Conservation (phyloP, 495 filamentous ascomycete species). For the Tetracladium setigerum region DNA sequence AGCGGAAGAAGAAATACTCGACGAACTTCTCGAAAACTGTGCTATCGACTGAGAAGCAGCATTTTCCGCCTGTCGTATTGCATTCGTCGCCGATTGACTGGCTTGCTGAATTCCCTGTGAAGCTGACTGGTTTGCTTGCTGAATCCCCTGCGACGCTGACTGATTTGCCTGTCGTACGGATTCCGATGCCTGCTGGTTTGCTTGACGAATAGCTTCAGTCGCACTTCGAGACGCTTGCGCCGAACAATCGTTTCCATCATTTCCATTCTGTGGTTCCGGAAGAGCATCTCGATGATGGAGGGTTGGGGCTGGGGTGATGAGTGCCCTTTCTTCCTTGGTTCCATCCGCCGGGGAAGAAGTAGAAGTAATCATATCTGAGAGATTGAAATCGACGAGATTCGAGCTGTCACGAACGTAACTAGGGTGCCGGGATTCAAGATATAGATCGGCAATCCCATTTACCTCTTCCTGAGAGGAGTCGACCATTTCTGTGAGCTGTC, state of each 20-base stretch:
- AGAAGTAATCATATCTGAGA: too few relatives aligned
- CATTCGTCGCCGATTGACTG: constrained; percentile 13
- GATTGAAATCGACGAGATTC: too few relatives aligned
- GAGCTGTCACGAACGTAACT: too few relatives aligned
- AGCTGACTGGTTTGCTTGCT: constrained; percentile 14
- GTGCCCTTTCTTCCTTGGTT: not conserved
- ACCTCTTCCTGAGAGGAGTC: too few relatives aligned
- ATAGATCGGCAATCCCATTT: too few relatives aligned
- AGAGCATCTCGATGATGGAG: constrained; percentile 14
- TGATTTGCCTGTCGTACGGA: constrained; percentile 16
- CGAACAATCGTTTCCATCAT: not conserved
- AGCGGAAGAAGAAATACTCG: constrained; percentile 16
- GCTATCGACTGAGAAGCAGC: constrained; percentile 17
- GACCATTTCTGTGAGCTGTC: too few relatives aligned
- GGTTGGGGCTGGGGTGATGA: constrained; percentile 17
- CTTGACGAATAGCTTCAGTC: constrained; percentile 17
- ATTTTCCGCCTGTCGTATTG: constrained; percentile 19
- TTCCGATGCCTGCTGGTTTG: constrained; percentile 8
- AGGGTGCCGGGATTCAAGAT: too few relatives aligned
- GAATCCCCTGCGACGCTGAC: constrained; percentile 12
- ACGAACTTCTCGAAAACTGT: constrained; percentile 15
- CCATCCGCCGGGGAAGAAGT: too few relatives aligned
- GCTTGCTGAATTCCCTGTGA: constrained; percentile 16
- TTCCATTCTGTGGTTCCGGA: constrained; percentile 7
- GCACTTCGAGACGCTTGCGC: constrained; percentile 11